Base-by-base conservation (phyloP, 1,284 basidiomycete genomes). In the Takashimella tepidaria region DNA sequence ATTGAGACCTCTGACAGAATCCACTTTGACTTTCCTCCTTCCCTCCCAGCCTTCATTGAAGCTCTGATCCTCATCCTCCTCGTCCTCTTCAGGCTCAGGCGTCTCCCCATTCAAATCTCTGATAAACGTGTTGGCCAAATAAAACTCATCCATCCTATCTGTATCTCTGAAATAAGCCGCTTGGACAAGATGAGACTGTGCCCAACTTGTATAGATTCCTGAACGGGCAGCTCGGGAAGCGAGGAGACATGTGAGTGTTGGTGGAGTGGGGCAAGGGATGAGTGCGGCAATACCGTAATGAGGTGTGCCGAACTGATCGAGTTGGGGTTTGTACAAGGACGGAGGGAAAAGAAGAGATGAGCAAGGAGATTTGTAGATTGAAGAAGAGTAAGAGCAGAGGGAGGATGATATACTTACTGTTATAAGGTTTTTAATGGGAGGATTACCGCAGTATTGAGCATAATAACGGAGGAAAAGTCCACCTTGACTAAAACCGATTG, bases 161-260 rank as follows among this genome's bases (percentile, higher is more conserved):
- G 89, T 86, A 74, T 98, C 92, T 41, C 95, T 84, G 74, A 83
- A 98, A 76, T 98, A 98, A 68, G 97, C 92, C 1, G 95, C 95
- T 79, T 89, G 88, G 41, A 96, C 74, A 53, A 95, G 72, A 69
- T 93, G 86, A 20, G 78, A 69, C 71, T 96, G 92, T 0, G 87
- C 89, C 84, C 86, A 95, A 11, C 80, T 62, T 16, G 82, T 83
- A 72, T 98, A 98, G 24, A 92, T 85, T 1, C 87, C 89, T 8
- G 80, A 77, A 53, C 83, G 82, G 8, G 84, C 83, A 1, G 85
- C 84, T n/a, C 81, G 79, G 41, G 86, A 82, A 10, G 89, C 89
- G 24, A 88, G 66, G 55, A 84, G 80, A 70, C 90, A 93, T n/a
- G 87, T 57, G 11, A 76, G 56, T 3, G 71, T 71, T 2, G 71